A percentile compares a stretch with the other conserved stretches of the same genome.
These are phyloP conservation scores for Crithidia mellificae DNA, from an alignment of 208 protist species.

Conservation along the genomic window DNA sequence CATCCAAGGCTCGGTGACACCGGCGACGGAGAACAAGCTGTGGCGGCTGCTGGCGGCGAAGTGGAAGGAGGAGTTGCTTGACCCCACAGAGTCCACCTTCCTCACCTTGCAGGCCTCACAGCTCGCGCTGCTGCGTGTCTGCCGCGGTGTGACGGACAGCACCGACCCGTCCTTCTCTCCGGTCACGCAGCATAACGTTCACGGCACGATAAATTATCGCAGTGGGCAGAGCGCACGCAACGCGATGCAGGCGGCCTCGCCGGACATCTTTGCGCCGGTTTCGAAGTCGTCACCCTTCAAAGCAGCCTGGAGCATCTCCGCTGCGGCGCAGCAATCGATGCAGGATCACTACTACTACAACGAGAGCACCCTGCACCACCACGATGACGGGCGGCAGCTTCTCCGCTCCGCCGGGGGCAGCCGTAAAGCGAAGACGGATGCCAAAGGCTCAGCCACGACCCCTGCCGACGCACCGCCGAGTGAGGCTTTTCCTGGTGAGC, in stretches of 20 bases:
- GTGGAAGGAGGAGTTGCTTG: slow-evolving; percentile 53
- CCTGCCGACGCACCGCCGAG: background rate
- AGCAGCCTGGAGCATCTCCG: background rate
- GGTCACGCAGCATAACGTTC: no score
- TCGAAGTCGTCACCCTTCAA: background rate
- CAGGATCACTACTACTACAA: slow-evolving; percentile 22
- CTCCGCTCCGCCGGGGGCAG: background rate
- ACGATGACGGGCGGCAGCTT: slow-evolving; percentile 32
- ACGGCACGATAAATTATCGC: background rate
- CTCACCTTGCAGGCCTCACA: slow-evolving; percentile 35
- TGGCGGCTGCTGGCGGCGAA: slow-evolving; percentile 48
- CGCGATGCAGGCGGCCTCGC: background rate
- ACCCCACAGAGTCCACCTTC: slow-evolving; percentile 36
- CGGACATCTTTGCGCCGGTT: slow-evolving; percentile 10
- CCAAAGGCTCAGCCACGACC: background rate
- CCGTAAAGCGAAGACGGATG: background rate
- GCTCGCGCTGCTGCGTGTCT: slow-evolving; percentile 39
- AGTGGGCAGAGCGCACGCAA: background rate
- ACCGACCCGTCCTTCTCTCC: no score
- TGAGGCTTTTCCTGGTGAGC: slow-evolving; percentile 6
- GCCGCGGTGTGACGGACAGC: slow-evolving; percentile 11
- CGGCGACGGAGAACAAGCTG: slow-evolving; percentile 28
- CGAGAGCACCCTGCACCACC: slow-evolving; percentile 16
- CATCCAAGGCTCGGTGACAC: slow-evolving; percentile 22
- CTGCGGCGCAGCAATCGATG: slow-evolving; percentile 22